phyloP scores from a whole-genome alignment of 352 stramenopile genomes.

The Phytophthora sp. region DNA sequence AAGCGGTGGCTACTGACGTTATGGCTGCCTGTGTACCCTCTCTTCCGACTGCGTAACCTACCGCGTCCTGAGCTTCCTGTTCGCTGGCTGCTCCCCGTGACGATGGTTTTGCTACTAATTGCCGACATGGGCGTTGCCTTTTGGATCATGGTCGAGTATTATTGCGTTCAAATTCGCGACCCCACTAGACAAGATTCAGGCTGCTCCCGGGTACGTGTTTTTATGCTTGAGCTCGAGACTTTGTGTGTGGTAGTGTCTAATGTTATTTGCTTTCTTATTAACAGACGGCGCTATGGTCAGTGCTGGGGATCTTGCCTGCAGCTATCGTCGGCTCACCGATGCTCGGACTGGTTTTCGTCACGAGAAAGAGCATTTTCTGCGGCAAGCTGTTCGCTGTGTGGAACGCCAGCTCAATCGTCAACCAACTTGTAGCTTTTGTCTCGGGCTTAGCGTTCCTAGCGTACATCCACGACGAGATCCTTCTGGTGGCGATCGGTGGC shows the following conservation, averaged over 20 bases:
- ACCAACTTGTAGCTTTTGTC: slow-evolving; percentile 68
- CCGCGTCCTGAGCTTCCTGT: slow-evolving; percentile 30
- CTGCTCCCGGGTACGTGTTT: slow-evolving; percentile 69
- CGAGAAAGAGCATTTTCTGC: slow-evolving; percentile 75
- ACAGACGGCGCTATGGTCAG: slow-evolving; percentile 65
- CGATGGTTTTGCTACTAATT: slow-evolving; percentile 70
- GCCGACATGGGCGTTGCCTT: slow-evolving; percentile 69
- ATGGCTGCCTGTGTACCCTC: slow-evolving; percentile 57
- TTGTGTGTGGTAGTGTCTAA: slow-evolving; percentile 3
- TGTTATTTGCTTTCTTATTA: slow-evolving; percentile 9
- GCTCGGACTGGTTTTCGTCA: slow-evolving; percentile 75
- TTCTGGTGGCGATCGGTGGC: slow-evolving; percentile 56
- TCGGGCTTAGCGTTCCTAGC: slow-evolving; percentile 61
- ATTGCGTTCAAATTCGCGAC: slow-evolving; percentile 87
- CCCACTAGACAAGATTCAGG: slow-evolving; percentile 72
- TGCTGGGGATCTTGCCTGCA: slow-evolving; percentile 64
- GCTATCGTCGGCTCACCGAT: slow-evolving; percentile 66
- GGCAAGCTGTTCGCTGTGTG: slow-evolving; percentile 78
- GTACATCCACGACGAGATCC: slow-evolving; percentile 78
- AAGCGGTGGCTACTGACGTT: slow-evolving; percentile 36
- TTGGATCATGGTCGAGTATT: slow-evolving; percentile 86
- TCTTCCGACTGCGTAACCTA: slow-evolving; percentile 70
- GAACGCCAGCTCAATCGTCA: slow-evolving; percentile 74
- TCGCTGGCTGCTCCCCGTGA: slow-evolving; percentile 51
- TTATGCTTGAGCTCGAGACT: background rate